Conservation (phyloP, 176 grass and related monocot genomes). For the Oryza rufipogon region DNA sequence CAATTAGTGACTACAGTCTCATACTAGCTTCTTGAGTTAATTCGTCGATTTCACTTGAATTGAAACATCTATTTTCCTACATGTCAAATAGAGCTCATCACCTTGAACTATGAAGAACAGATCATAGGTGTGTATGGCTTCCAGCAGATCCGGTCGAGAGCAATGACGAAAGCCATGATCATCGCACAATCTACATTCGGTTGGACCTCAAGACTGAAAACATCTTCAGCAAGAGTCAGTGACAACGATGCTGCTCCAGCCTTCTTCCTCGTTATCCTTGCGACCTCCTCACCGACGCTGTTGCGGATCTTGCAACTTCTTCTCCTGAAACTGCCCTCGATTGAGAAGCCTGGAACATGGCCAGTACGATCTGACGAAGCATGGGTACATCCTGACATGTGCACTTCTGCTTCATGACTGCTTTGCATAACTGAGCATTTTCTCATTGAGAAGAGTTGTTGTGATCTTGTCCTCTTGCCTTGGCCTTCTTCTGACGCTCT, state of each 20-base stretch:
- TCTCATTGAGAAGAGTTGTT: constrained; percentile 53
- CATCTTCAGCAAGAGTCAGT: constrained; percentile 62
- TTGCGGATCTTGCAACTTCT: constrained; percentile 73
- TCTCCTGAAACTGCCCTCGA: constrained; percentile 71
- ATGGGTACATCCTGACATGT: constrained; percentile 23
- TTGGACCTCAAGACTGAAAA: constrained; percentile 72
- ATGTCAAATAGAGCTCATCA: background rate
- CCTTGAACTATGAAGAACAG: constrained; percentile 39
- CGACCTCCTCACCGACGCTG: constrained; percentile 57
- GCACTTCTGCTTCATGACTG: constrained; percentile 52
- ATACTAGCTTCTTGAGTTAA: background rate
- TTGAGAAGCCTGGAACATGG: constrained; percentile 44
- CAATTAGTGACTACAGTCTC: background rate
- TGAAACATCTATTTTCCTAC: background rate
- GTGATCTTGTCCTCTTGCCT: background rate
- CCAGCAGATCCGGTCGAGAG: constrained; percentile 80
- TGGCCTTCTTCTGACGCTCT: constrained; percentile 42
- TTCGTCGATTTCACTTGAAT: background rate
- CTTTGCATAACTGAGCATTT: constrained; percentile 49
- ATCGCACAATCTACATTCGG: constrained; percentile 46
- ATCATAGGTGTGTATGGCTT: constrained; percentile 50
- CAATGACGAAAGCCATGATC: constrained; percentile 75
- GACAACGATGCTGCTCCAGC: background rate
- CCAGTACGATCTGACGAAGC: background rate
- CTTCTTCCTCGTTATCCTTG: constrained; percentile 63